Percentiles rank a stretch among this genome's conserved stretches.
These are phyloP conservation scores for Pleurostoma richardsiae DNA, from an alignment of 2,329 filamentous ascomycete species.

Conservation along the genomic window DNA sequence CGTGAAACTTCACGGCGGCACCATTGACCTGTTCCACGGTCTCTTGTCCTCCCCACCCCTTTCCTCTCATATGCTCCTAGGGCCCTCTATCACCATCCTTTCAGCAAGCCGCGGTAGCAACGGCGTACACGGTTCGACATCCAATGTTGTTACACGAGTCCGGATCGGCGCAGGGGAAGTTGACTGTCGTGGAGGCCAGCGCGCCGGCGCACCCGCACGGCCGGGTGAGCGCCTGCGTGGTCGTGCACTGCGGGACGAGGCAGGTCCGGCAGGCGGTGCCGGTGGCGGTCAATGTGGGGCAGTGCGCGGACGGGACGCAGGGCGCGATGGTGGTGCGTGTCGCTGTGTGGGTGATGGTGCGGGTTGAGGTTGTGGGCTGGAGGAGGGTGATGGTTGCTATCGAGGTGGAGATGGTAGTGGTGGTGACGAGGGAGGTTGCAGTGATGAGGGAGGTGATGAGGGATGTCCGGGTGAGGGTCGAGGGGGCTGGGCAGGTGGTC, in stretches of 20 bases:
- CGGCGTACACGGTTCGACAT: slow-evolving; percentile 18
- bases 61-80: too few relatives aligned
- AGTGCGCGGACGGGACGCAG: slow-evolving; percentile 9
- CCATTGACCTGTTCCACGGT: too few relatives aligned
- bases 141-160: slow-evolving; percentile 18
- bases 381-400: slow-evolving; percentile 3
- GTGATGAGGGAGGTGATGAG: slow-evolving; percentile 3
- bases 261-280: slow-evolving; percentile 15
- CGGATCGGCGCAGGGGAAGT: slow-evolving; percentile 15
- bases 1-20: too few relatives aligned
- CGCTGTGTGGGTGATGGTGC: slow-evolving; percentile 6
- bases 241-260: slow-evolving; percentile 16
- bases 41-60: too few relatives aligned
- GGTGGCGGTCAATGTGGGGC: slow-evolving; percentile 15
- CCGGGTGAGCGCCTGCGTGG: slow-evolving; percentile 10
- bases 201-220: slow-evolving; percentile 12
- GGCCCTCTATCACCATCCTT: too few relatives aligned
- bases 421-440: neutral
- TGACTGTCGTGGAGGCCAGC: slow-evolving; percentile 14
- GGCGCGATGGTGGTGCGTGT: slow-evolving; percentile 3
- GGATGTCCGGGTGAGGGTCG: neutral
- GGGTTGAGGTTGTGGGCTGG: neutral
- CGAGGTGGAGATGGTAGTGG: slow-evolving; percentile 1
- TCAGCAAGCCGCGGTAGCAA: neutral
- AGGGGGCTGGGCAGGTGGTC: neutral